Base-by-base conservation (phyloP, 2,329 filamentous ascomycete genomes). In the Fusarium domesticum region DNA sequence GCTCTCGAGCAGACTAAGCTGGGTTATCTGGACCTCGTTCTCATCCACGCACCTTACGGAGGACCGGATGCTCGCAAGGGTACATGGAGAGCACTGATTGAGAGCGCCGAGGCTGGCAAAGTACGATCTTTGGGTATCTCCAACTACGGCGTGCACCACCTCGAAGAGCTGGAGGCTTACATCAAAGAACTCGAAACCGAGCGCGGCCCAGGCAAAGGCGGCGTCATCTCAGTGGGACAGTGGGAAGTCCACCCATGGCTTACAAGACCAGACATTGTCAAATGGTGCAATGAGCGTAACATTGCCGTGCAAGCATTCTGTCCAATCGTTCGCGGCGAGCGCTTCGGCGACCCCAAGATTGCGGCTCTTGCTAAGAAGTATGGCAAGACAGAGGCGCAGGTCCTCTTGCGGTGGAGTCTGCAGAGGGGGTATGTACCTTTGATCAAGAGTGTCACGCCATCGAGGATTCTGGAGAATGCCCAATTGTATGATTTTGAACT, bases 191-290 rank as follows among this genome's bases (percentile, higher is more conserved):
- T 84, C 1, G 84, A 87, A 58, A 61, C 64, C 15, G 79, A 81
- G 64, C 75, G 78, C 34, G 76, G 81, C 2, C 69, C 72, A 45
- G 84, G 83, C 8, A 83, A 81, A 54, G 83, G 80, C 35, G 88
- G 88, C 18, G 72, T 88, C 32, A 77, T 96, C 59, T 86, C 84
- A 48, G 86, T 96, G 30, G 90, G 89, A 32, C 91, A 96, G 68
- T 89, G 86, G 68, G 91, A 96, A 69, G 71, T 96, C 10, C 91
- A 96, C 67, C 91, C 91, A 1, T 96, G 89, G 90, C 80, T 90
- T 33, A 76, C 83, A 7, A 76, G 90, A n/a, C 71, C 75, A 17
- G 89, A 96, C 60, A 89, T 96, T 48, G 82, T 84, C 7, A 71
- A 79, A 36, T 96, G 90, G 89, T 87, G 86, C 57, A 66, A 74